Conservation (phyloP, 2,329 filamentous ascomycete genomes). For the Trichoderma brevicompactum region DNA sequence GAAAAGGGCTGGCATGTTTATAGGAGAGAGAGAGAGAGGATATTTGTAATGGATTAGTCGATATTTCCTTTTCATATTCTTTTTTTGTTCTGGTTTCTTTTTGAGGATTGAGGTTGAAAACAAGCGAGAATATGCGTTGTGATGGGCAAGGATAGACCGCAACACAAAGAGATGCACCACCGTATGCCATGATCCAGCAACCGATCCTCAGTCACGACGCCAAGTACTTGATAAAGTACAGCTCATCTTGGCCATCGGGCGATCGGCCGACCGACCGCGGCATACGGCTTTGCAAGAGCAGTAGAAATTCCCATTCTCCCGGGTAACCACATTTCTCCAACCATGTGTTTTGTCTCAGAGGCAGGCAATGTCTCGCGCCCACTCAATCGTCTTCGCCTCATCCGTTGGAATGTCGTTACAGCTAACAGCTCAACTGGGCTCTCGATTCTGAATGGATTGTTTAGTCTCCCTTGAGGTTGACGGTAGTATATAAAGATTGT, state of each 20-base stretch:
- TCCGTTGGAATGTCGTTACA: constrained; percentile 1
- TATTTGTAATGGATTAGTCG: too few species aligned
- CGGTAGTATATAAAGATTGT: constrained; percentile 1
- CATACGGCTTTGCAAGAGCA: neutral
- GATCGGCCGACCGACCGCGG: constrained; percentile 8
- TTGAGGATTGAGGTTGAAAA: neutral
- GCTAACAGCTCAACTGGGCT: neutral
- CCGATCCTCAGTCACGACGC: too few species aligned
- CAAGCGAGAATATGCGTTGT: too few species aligned
- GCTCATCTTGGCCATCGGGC: too few species aligned
- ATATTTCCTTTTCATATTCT: neutral
- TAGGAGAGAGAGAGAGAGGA: too few species aligned
- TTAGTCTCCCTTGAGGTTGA: neutral
- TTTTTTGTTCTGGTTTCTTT: neutral
- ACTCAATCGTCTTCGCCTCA: constrained; percentile 8
- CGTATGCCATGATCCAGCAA: too few species aligned
- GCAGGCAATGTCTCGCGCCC: neutral
- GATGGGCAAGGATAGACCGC: too few species aligned
- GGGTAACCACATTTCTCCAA: neutral
- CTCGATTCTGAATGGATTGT: neutral
- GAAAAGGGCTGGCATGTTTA: neutral
- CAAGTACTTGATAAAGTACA: too few species aligned
- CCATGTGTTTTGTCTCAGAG: neutral
- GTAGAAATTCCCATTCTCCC: constrained; percentile 7
- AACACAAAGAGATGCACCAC: too few species aligned